Conservation (phyloP, 371 early-diverging fungal genomes). For the Mucor sp. region DNA sequence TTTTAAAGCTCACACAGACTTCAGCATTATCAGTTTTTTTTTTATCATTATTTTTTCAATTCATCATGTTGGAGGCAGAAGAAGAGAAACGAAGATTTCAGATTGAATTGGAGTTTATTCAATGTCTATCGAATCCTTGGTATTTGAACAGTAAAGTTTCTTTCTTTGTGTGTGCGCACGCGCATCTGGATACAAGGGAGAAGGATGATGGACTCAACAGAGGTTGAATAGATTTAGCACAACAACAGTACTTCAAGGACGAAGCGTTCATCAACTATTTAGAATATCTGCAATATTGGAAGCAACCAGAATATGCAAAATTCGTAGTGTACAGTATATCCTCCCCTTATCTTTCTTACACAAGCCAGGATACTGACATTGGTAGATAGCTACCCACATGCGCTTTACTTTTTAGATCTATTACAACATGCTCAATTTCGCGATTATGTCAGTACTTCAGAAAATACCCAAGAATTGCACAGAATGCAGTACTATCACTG, state of each 20-base stretch:
- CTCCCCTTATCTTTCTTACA: neutral
- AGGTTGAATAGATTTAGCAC: constrained; percentile 74
- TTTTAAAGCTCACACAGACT: neutral
- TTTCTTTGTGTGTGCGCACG: neutral
- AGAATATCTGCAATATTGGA: constrained; percentile 91
- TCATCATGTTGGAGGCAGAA: constrained; percentile 22
- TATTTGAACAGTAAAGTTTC: constrained; percentile 74
- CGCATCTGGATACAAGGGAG: too few species aligned
- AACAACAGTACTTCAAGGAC: constrained; percentile 83
- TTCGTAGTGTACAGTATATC: constrained; percentile 73
- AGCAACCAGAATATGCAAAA: constrained; percentile 85
- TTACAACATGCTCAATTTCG: constrained; percentile 84
- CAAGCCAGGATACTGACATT: neutral
- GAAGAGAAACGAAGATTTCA: constrained; percentile 73
- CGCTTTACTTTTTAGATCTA: constrained; percentile 81
- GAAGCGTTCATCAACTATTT: constrained; percentile 85
- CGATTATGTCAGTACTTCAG: constrained; percentile 70
- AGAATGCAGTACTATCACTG: constrained; percentile 89
- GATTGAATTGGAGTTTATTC: constrained; percentile 94
- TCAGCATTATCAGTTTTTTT: neutral
- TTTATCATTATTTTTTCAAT: neutral
- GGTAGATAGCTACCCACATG: constrained; percentile 78
- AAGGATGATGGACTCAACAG: neutral
- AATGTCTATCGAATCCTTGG: constrained; percentile 93
- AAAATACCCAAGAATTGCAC: constrained; percentile 78